These are phyloP conservation scores for Dorcoceras hygrometricum DNA, from an alignment of 257 asterid species.

Conservation along the genomic window DNA sequence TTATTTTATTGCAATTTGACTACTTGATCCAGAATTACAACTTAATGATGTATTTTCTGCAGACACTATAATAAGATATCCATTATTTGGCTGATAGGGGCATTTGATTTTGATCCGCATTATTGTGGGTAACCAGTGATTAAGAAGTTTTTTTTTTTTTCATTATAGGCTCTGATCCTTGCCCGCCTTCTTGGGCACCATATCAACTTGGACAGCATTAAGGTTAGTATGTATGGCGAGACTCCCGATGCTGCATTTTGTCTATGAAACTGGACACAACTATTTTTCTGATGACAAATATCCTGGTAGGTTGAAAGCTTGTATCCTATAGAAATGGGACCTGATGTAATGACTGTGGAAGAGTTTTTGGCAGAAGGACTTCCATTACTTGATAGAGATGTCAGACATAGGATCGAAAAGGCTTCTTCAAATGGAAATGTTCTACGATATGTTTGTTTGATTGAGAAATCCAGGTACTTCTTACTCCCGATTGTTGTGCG, in stretches of 20 bases:
- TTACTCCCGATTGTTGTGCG: conserved; percentile 4
- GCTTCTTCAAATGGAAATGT: conserved; percentile 84
- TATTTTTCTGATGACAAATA: conserved; percentile 10
- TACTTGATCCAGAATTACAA: background rate
- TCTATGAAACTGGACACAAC: conserved; percentile 1
- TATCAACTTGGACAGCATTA: conserved; percentile 60
- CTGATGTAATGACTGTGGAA: conserved; percentile 69
- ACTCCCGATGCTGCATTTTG: conserved; percentile 20
- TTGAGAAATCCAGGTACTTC: conserved; percentile 65
- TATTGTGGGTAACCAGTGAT: background rate
- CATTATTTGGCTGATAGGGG: background rate
- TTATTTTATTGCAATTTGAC: background rate
- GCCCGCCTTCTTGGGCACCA: conserved; percentile 87
- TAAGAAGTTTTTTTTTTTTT: conserved; percentile 23
- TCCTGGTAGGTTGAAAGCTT: conserved; percentile 76
- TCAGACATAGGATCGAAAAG: conserved; percentile 47
- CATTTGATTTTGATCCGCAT: background rate
- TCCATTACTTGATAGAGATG: conserved; percentile 61
- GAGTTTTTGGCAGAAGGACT: conserved; percentile 71
- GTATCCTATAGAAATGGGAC: conserved; percentile 81
- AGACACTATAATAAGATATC: background rate
- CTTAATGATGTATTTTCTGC: conserved; percentile 1
- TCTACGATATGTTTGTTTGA: conserved; percentile 82
- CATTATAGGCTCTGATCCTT: conserved; percentile 74
- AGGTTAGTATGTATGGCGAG: conserved; percentile 45